phyloP scores from a whole-genome alignment of 2,329 filamentous ascomycete genomes.

The Chrysoporthe puriensis region DNA sequence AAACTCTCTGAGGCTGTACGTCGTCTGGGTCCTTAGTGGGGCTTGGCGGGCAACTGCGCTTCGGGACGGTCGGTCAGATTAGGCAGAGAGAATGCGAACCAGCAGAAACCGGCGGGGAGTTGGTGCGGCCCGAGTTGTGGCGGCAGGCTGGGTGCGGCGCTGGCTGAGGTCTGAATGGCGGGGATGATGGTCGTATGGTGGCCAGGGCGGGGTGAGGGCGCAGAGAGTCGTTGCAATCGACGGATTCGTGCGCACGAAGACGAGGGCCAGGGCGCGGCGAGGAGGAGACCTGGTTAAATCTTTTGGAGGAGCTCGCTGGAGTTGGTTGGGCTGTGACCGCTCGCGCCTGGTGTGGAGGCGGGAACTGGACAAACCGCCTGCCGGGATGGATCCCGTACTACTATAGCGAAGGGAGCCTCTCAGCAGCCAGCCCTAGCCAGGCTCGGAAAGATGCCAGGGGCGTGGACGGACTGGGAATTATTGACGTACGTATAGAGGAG shows the following conservation, averaged over 20 bases:
- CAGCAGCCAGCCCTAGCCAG: not conserved
- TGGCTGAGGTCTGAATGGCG: conserved; percentile 1
- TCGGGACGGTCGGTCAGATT: conserved; percentile 22
- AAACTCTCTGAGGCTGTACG: conserved; percentile 19
- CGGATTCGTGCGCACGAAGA: not conserved
- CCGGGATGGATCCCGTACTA: conserved; percentile 15
- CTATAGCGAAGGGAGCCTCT: not conserved
- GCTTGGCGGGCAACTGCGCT: conserved; percentile 19
- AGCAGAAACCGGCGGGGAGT: not conserved
- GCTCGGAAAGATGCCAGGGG: not conserved
- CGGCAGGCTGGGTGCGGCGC: conserved; percentile 14
- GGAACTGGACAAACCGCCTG: conserved; percentile 4
- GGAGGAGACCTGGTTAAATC: not conserved
- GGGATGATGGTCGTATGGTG: not conserved
- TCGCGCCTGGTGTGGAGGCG: not conserved
- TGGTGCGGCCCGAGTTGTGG: conserved; percentile 22
- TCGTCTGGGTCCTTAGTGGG: conserved; percentile 20
- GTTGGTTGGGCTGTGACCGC: not conserved
- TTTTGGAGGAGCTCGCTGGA: conserved; percentile 3
- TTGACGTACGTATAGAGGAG: not conserved
- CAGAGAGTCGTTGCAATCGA: conserved; percentile 1
- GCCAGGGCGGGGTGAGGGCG: too few species aligned
- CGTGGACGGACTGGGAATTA: not conserved
- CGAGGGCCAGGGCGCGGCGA: not conserved
- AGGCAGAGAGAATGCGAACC: conserved; percentile 14